Conservation (phyloP, 345 rosid genomes). For the Combretum micranthum region DNA sequence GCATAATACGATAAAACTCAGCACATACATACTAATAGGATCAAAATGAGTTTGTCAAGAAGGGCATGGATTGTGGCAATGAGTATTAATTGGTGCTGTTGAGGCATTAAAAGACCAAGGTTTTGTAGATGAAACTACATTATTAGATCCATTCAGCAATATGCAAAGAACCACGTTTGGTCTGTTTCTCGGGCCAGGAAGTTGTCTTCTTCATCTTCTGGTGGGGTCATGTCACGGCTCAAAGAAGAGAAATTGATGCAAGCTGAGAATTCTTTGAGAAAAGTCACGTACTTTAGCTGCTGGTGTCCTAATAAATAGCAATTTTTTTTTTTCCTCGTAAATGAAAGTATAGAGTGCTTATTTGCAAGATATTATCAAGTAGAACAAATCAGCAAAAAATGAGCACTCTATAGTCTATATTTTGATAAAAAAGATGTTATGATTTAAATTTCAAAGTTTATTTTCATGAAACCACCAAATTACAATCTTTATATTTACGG, state of each 20-base stretch:
- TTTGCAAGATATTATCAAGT: no score
- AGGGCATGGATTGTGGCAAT: slow-evolving; percentile 46
- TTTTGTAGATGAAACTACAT: slow-evolving; percentile 51
- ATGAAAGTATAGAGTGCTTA: not conserved
- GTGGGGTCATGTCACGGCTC: slow-evolving; percentile 1
- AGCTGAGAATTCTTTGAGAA: slow-evolving; percentile 17
- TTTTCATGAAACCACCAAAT: no score
- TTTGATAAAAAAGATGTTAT: no score
- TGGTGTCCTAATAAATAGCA: slow-evolving; percentile 11
- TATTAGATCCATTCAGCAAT: slow-evolving; percentile 32
- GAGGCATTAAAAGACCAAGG: slow-evolving; percentile 64
- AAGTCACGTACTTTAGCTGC: slow-evolving; percentile 22
- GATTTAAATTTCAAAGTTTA: no score
- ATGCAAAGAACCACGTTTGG: slow-evolving; percentile 28
- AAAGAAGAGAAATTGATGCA: slow-evolving; percentile 13
- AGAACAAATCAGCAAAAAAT: no score
- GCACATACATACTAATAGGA: not conserved
- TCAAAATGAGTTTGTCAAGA: slow-evolving; percentile 23
- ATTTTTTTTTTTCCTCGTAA: slow-evolving; percentile 1
- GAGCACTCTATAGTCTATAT: no score
- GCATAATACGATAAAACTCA: no score
- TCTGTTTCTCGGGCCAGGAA: slow-evolving; percentile 35
- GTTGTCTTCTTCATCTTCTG: slow-evolving; percentile 32
- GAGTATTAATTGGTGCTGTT: slow-evolving; percentile 47
- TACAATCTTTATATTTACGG: no score